Evolutionary conservation across 495 filamentous ascomycete species (phyloP), one percentile per base, ranked within the genome.

Genomic region (Aspergillus ostianus): DNA sequence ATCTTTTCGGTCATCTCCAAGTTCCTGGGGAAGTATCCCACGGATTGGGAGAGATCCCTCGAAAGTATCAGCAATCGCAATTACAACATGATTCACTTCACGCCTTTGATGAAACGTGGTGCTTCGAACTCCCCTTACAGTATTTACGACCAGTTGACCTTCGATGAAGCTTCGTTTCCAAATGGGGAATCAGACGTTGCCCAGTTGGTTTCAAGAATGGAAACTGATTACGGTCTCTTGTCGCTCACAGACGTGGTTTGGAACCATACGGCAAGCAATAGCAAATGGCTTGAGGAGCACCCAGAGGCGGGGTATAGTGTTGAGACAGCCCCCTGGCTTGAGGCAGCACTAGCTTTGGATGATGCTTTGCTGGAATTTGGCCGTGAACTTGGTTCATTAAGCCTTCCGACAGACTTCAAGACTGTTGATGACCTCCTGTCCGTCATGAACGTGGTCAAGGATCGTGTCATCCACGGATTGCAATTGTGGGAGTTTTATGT

Each of bases 1-100:
- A 85, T 96, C 48, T 95, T 93, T 73, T 97, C 95, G n/a, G 80
- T 93, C 41, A 88, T 98, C 58, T 97, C 92, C 56, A 99, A 98
- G 74, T 97, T 96, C 79, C 93, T 99, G 89, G 95, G 95, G 44
- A 85, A 87, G 66, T 94, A 90, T 66, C 93, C 94, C 1, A 77
- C 79, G 2, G 88, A 92, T 60, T 99, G 93, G 93, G 86, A 97
- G 58, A 86, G 84, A 17, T 92, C 98, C 69, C 81, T 98, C 54
- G 79, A 83, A 60, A 94, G 94, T 46, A 94, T 98, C 63, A 85
- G 88, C 59, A 85, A 89, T 52, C 83, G 94, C 41, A 91, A 92
- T 7, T 99, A 99, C 77, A 99, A 99, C 73, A 96, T 98, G 91
- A 85, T 99, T 55, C 95, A 99, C 73, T 99, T 98, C 69, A 97